Base-by-base conservation (phyloP, 148 eudicot genomes). In the Pouteria glomerata region DNA sequence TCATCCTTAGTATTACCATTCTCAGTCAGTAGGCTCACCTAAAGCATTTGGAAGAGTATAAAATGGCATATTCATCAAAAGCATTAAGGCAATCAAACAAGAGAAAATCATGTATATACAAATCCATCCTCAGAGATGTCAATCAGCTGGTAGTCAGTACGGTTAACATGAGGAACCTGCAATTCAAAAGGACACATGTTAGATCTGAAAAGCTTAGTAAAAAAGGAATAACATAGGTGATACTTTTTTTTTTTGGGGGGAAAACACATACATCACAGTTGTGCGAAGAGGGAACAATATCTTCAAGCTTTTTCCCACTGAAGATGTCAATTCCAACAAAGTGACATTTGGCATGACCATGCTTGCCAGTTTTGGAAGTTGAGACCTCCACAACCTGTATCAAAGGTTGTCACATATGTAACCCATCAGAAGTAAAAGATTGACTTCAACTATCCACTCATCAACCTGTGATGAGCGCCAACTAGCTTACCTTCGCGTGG, bases 361-460 rank as follows among this genome's bases (percentile, higher is more conserved):
- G 96, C 90, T 90, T 90, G 63, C 93, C 96, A 63, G 96, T 86
- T 77, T 90, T 90, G 69, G 96, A 90, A 70, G 97, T 88, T 35
- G 97, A 90, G 52, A 90, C 93, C 76, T 90, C 97, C 63, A 88
- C 97, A 66, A 90, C 97, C 93, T 90, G 78, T 19, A 16, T 52
- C 63, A 65, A 6, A 35, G 35, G 14, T 12, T 2, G 39, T 31
- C 21, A 73, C 29, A 19, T 41, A 39, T 39, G 10, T 2, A 39
- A 39, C 44, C 44, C 44, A 39, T 37, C 41, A 37, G 41, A 37
- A 37, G 41, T 37, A 37, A 37, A 37, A 37, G 3, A 37, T 37
- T 37, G 41, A 56, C 29, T 2, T 31, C 19, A 69, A 53, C 19
- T 12, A 34, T 24, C 15, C 12, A 45, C 12, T 37, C 41, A 37